A percentile compares a stretch with the other conserved stretches of the same genome.
Conservation (phyloP, 2,329 filamentous ascomycete genomes). For the Corynespora cassiicola region DNA sequence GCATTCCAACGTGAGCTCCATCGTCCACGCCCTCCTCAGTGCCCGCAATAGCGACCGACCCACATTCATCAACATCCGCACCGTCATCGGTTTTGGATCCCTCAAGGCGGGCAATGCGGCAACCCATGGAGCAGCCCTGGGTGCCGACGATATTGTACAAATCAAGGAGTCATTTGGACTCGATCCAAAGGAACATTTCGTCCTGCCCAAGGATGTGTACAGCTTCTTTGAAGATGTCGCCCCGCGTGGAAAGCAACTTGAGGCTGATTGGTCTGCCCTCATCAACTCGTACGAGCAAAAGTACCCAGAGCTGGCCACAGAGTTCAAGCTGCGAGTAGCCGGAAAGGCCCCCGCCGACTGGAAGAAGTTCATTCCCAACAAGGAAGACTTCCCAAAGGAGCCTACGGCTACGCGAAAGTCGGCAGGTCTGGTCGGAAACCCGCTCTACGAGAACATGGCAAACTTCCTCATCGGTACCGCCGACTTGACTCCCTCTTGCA, state of each 20-base stretch:
- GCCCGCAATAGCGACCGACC: slow-evolving; percentile 59
- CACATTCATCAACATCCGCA: slow-evolving; percentile 64
- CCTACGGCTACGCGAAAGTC: slow-evolving; percentile 60
- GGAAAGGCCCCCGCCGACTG: slow-evolving; percentile 59
- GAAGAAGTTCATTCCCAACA: slow-evolving; percentile 58
- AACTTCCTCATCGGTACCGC: slow-evolving; percentile 79
- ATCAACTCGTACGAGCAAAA: slow-evolving; percentile 52
- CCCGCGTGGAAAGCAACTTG: slow-evolving; percentile 53
- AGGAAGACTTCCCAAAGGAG: slow-evolving; percentile 54
- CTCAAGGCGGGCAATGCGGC: slow-evolving; percentile 55
- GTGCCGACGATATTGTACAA: slow-evolving; percentile 59
- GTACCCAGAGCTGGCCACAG: slow-evolving; percentile 57
- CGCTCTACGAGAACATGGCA: slow-evolving; percentile 80
- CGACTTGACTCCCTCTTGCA: slow-evolving; percentile 62
- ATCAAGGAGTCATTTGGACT: slow-evolving; percentile 61
- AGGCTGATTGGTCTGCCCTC: slow-evolving; percentile 57
- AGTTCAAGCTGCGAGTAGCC: slow-evolving; percentile 56
- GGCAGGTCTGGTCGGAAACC: slow-evolving; percentile 59
- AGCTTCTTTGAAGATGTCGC: slow-evolving; percentile 61
- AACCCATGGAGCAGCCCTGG: slow-evolving; percentile 66
- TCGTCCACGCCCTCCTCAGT: slow-evolving; percentile 56
- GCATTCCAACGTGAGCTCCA: slow-evolving; percentile 56
- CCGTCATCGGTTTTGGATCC: slow-evolving; percentile 62
- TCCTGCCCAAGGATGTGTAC: slow-evolving; percentile 54
- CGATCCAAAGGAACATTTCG: slow-evolving; percentile 56